A percentile compares a stretch with the other conserved stretches of the same genome.
Evolutionary conservation across 2,329 filamentous ascomycete genomes (phyloP).

Genomic region (Acrocalymma vagum): DNA sequence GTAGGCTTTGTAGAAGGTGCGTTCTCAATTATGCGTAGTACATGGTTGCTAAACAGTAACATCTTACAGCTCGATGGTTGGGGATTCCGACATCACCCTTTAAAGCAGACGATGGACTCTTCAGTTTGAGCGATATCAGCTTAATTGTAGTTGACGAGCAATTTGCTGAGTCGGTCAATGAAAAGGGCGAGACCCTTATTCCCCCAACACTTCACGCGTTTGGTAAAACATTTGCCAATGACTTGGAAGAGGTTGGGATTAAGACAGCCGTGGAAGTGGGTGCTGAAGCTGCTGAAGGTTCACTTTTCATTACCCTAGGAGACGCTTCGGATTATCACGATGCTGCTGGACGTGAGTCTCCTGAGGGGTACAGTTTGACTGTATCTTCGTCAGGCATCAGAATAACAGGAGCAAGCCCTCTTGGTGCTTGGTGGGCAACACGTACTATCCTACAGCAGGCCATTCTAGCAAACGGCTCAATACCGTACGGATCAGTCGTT

Average conservation of each 20-base stretch:
- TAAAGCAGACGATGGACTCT: conserved; percentile 4
- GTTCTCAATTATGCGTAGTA: too few relatives aligned
- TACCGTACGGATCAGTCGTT: conserved; percentile 30
- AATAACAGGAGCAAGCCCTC: conserved; percentile 48
- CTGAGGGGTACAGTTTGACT: conserved; percentile 57
- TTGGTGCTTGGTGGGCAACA: conserved; percentile 54
- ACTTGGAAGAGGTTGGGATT: conserved; percentile 52
- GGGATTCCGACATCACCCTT: conserved; percentile 26
- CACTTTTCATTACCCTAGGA: conserved; percentile 52
- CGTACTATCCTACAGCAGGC: conserved; percentile 49
- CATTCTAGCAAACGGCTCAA: conserved; percentile 30
- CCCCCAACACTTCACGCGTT: conserved; percentile 56
- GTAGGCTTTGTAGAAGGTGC: too few relatives aligned
- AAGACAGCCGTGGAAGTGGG: conserved; percentile 46
- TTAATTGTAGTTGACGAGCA: conserved; percentile 55
- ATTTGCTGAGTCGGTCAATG: conserved; percentile 53
- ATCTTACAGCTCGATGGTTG: conserved; percentile 12
- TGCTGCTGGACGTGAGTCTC: conserved; percentile 51
- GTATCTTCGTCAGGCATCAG: conserved; percentile 36
- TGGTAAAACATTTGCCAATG: conserved; percentile 51
- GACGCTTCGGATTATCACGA: conserved; percentile 46
- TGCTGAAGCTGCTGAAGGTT: conserved; percentile 29
- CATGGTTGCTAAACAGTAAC: too few relatives aligned
- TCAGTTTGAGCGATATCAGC: conserved; percentile 13
- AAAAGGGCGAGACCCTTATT: conserved; percentile 59